Percentiles rank a stretch among this genome's conserved stretches.
These are phyloP conservation scores for Boletellus ananiceps DNA, from an alignment of 768 basidiomycete species.

Conservation along the genomic window DNA sequence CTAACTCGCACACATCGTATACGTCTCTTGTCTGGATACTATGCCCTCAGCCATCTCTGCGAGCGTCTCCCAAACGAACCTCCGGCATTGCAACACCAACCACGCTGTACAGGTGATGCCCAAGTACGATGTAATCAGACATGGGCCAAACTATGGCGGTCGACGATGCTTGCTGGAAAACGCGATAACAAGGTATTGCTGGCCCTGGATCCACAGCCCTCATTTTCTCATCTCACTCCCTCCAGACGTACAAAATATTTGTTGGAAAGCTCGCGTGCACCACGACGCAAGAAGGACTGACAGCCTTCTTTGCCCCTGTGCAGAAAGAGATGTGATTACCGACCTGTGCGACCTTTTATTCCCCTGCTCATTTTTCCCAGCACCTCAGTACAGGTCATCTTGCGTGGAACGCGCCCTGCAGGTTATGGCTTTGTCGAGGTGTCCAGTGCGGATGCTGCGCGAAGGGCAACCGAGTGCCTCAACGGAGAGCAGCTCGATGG, in stretches of 20 bases:
- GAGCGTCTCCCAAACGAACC: slow-evolving; percentile 40
- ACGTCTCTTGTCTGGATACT: slow-evolving; percentile 50
- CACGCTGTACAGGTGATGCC: slow-evolving; percentile 36
- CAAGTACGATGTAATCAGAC: slow-evolving; percentile 41
- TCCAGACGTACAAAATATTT: not conserved
- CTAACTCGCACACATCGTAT: slow-evolving; percentile 46
- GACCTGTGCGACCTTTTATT: not conserved
- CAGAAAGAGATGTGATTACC: not conserved
- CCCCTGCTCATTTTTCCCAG: not conserved
- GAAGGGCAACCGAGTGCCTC: not conserved
- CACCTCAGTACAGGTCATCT: not conserved
- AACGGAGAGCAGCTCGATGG: not conserved
- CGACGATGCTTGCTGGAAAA: slow-evolving; percentile 35
- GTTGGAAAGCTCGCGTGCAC: not conserved
- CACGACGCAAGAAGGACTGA: not conserved
- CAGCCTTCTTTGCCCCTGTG: not conserved
- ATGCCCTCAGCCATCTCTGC: slow-evolving; percentile 43
- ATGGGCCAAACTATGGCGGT: slow-evolving; percentile 45
- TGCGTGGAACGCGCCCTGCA: not conserved
- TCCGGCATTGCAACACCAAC: slow-evolving; percentile 40
- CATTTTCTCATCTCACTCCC: not conserved
- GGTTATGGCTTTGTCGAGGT: not conserved
- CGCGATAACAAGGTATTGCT: slow-evolving; percentile 24
- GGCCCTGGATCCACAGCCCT: not conserved
- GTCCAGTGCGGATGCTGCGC: not conserved